Conservation (phyloP, 192 early-diverging fungal genomes). For the Backusella sp. region DNA sequence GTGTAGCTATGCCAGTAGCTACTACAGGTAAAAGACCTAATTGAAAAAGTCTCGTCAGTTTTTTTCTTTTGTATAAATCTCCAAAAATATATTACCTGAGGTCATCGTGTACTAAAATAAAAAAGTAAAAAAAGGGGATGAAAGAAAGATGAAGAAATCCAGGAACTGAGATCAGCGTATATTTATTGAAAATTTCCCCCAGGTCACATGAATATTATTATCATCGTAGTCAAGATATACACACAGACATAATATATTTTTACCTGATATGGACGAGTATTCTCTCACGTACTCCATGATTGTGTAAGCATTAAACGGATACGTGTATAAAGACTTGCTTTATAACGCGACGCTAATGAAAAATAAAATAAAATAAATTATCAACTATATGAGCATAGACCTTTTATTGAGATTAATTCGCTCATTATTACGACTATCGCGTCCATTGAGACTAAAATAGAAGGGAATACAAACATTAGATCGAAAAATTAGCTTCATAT, state of each 20-base stretch:
- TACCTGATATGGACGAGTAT: background rate
- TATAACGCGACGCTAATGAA: background rate
- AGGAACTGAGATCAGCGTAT: background rate
- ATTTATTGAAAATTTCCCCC: background rate
- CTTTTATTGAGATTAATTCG: too few species aligned
- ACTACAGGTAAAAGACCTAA: slow-evolving; percentile 11
- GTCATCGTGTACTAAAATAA: background rate
- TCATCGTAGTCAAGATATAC: background rate
- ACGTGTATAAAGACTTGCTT: background rate
- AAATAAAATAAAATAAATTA: too few species aligned
- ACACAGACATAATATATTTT: background rate
- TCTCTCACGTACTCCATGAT: background rate
- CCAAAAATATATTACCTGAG: background rate
- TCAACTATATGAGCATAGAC: too few species aligned
- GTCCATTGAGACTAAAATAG: too few species aligned
- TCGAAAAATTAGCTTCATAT: too few species aligned
- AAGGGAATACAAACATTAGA: too few species aligned
- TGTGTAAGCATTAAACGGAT: background rate
- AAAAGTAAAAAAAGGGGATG: background rate
- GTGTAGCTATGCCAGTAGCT: slow-evolving; percentile 31
- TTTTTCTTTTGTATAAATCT: background rate
- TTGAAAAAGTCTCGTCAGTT: background rate
- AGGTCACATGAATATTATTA: background rate
- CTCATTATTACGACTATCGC: too few species aligned
- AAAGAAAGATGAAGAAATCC: background rate